Base-by-base conservation (phyloP, 176 grass and related monocot genomes). In the Ensete ventricosum region DNA sequence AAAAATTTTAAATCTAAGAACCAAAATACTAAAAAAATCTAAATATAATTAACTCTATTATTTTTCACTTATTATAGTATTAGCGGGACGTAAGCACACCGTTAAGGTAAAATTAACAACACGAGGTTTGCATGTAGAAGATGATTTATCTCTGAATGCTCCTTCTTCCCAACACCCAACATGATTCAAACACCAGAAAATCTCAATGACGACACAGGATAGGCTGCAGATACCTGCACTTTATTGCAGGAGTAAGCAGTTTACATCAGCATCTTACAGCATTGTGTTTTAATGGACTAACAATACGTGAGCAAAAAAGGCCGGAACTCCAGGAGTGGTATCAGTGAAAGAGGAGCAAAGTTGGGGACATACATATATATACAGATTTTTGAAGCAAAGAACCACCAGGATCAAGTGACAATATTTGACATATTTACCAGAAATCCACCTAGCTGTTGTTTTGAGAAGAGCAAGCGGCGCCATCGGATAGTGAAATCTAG, bases 221-320 rank as follows among this genome's bases (percentile, higher is more conserved):
- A 1, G 6, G 17, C 29, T 2, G 66, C 66, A 68, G 27, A 49
- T 19, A 68, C 66, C 29, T 21, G 2, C 67, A 70, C 34, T 70
- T 43, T 50, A 48, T 70, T 52, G 19, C 48, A 70, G 51, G 67
- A 70, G 51, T 70, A 70, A 70, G 67, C 67, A 70, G 3, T 17
- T 70, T 70, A 70, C 67, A 70, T 70, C 34, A 11, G 48, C 17
- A 50, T 49, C 8, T 70, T 70, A 70, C 34, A 43, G 34, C 34
- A 50, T 70, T 52, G 9, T 51, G 67, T 20, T 69, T 43, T 21
- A 43, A 43, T 49, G n/a, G 17, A 70, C 25, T 70, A 70, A 48
- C 16, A n/a, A 70, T 50, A 69, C 34, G 9, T 20, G 8, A 70
- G 48, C 48, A 14, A 49, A 70, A 70, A 6, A 70, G 48, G 48